Evolutionary conservation across 2,329 filamentous ascomycete genomes (phyloP).

Genomic region (Fusarium napiforme): DNA sequence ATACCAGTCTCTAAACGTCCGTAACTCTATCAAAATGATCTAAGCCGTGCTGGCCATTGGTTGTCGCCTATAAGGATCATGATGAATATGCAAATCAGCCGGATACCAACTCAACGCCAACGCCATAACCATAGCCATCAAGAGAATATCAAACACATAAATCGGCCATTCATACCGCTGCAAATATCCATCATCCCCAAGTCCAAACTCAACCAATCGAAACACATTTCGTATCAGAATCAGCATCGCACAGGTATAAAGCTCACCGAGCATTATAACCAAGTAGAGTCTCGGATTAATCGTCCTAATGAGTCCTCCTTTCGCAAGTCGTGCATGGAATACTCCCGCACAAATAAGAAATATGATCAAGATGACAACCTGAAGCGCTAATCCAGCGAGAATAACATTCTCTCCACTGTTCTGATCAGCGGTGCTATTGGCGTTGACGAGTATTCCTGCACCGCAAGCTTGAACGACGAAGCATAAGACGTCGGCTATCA

Average conservation of each 20-base stretch:
- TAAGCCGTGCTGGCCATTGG: background rate
- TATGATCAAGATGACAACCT: background rate
- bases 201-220: background rate
- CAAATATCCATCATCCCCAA: background rate
- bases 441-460: background rate
- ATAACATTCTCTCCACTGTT: background rate
- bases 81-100: background rate
- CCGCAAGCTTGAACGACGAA: background rate
- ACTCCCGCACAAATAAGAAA: background rate
- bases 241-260: background rate
- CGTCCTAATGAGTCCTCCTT: background rate
- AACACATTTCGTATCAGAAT: background rate
- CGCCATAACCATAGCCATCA: background rate
- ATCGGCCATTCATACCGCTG: background rate
- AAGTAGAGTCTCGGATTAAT: background rate
- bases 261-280: background rate
- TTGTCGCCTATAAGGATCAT: background rate
- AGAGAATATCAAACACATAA: background rate
- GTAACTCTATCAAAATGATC: too few species aligned
- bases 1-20: fast-evolving
- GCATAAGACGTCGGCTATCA: background rate
- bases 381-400: background rate
- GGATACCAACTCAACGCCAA: background rate
- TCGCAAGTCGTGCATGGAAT: background rate
- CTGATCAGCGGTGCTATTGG: background rate